Base-by-base conservation (phyloP, 2,329 filamentous ascomycete species). In the Botrytis deweyae region DNA sequence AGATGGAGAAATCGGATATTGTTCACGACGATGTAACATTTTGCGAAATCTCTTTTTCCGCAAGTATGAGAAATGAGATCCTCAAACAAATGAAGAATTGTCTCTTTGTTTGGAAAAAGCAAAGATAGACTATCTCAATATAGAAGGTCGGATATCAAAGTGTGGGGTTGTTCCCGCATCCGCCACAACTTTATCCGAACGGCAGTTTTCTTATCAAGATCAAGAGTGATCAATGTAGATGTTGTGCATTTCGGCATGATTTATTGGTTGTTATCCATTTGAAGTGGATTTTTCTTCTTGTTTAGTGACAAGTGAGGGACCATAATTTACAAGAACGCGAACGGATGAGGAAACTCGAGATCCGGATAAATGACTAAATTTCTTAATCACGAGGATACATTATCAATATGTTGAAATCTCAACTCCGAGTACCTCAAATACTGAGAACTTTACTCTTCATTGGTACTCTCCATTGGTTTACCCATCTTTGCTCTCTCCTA, bases 201-300 rank as follows among this genome's bases (percentile, higher is more conserved):
- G 62, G 62, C 40, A 62, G 58, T 65, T 64, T 58, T 58, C 40
- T 73, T 59, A 40, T 66, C 52, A 38, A 64, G 25, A 33, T 44
- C 46, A 55, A 44, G 25, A 18, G 29, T 66, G 33, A 40, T 61
- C 66, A 68, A 14, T 44, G 33, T 25, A 10, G 49, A 49, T 22
- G 46, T 42, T 22, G 2, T 55, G 70, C 9, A 67, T 38, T 9
- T 12, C 8, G 22, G 10, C 4, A 25, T 36, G 22, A n/a, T 52
- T 52, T 10, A 16, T 52, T 49, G 18, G 12, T 38, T 49, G 1
- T 49, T 9, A 3, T 49, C 6, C 5, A 3, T n/a, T 49, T n/a
- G 29, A 5, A 65, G 9, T 12, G 42, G 12, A 25, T 36, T 20
- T 36, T 38, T 22, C 25, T 25, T 38, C 64, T 25, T 49, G n/a